phyloP scores from a whole-genome alignment of 1,284 basidiomycete genomes.

The Meira miltonrushii region DNA sequence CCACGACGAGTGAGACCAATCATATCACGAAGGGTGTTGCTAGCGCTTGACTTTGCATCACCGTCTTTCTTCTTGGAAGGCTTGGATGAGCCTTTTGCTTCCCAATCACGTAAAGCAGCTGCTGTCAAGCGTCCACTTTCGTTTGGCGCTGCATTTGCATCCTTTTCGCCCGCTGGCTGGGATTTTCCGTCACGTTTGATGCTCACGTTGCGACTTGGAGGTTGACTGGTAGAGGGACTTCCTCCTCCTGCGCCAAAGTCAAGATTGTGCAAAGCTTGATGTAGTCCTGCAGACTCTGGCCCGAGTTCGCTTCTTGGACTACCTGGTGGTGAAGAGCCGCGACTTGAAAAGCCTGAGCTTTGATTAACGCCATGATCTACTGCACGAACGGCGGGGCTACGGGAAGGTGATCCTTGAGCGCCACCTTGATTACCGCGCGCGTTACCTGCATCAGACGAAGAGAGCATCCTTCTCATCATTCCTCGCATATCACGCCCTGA shows the following conservation, averaged over 20 bases:
- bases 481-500: conserved; percentile 24
- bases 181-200: conserved; percentile 28
- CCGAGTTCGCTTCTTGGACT: conserved; percentile 32
- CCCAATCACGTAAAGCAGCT: conserved; percentile 46
- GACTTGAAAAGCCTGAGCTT: background rate
- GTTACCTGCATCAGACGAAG: conserved; percentile 9
- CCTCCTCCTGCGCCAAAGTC: conserved; percentile 15
- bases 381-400: conserved; percentile 23
- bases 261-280: conserved; percentile 28
- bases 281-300: conserved; percentile 25
- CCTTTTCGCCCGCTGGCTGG: too few species aligned
- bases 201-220: conserved; percentile 39
- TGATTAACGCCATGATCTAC: background rate
- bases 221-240: conserved; percentile 26
- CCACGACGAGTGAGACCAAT: conserved; percentile 46
- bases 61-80: conserved; percentile 32
- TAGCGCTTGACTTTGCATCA: conserved; percentile 42
- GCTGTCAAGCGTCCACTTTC: conserved; percentile 28
- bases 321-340: conserved; percentile 30
- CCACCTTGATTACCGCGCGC: background rate
- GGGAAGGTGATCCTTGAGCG: conserved; percentile 24
- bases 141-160: background rate
- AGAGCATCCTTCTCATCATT: conserved; percentile 48
- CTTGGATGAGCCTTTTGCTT: conserved; percentile 28
- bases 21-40: conserved; percentile 48